phyloP scores from a whole-genome alignment of 805 yeast species.

The Wickerhamiella allomyrinae region DNA sequence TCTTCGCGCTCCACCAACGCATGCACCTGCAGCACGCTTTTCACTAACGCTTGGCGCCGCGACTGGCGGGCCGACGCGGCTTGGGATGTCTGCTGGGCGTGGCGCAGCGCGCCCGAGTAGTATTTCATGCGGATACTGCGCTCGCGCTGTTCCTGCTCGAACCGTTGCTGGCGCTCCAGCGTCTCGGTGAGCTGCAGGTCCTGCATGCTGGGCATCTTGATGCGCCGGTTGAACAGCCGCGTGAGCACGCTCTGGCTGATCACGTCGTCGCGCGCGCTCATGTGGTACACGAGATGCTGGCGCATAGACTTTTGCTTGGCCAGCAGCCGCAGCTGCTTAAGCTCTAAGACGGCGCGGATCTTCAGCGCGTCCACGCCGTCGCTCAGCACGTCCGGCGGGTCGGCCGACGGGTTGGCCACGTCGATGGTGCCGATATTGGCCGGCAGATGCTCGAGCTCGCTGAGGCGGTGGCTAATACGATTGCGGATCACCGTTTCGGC shows the following conservation, averaged over 20 bases:
- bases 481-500: slow-evolving; percentile 33
- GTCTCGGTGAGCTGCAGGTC: slow-evolving; percentile 53
- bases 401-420: slow-evolving; percentile 13
- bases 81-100: slow-evolving; percentile 18
- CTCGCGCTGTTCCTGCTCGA: slow-evolving; percentile 28
- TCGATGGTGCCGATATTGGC: slow-evolving; percentile 24
- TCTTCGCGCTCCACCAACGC: slow-evolving; percentile 76
- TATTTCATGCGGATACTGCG: slow-evolving; percentile 23
- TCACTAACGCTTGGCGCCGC: slow-evolving; percentile 18
- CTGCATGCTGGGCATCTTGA: slow-evolving; percentile 40
- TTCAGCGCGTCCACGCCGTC: slow-evolving; percentile 27
- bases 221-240: slow-evolving; percentile 75
- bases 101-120: slow-evolving; percentile 18
- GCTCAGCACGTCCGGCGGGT: slow-evolving; percentile 20
- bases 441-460: slow-evolving; percentile 30
- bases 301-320: slow-evolving; percentile 77
- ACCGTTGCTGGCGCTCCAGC: slow-evolving; percentile 28
- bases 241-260: slow-evolving; percentile 40
- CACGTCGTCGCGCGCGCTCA: slow-evolving; percentile 54
- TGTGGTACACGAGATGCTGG: slow-evolving; percentile 59
- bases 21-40: slow-evolving; percentile 40
- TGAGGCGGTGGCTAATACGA: slow-evolving; percentile 29
- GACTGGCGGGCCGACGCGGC: slow-evolving; percentile 13
- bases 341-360: slow-evolving; percentile 33
- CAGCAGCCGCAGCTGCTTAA: slow-evolving; percentile 52